A percentile compares a stretch with the other conserved stretches of the same genome.
Evolutionary conservation across 2,329 filamentous ascomycete species (phyloP).

Genomic region (Botryotinia narcissicola): DNA sequence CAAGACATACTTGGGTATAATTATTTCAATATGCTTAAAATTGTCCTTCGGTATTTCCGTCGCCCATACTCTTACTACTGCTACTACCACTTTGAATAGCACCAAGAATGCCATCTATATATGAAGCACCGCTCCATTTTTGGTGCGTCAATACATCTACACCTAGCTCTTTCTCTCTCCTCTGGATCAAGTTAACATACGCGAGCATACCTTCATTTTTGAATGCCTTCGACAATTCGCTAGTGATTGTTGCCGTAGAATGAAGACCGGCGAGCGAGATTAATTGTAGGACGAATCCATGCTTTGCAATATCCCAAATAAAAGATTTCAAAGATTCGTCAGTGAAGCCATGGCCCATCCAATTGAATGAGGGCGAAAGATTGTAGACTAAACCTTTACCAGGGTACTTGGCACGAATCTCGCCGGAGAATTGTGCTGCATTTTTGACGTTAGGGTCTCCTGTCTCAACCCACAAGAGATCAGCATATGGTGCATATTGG

Average conservation of each 20-base stretch:
- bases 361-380: constrained; percentile 95
- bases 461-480: constrained; percentile 96
- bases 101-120: constrained; percentile 87
- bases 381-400: constrained; percentile 95
- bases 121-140: constrained; percentile 60
- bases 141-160: constrained; percentile 43
- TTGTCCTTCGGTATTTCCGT: constrained; percentile 83
- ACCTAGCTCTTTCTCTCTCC: constrained; percentile 75
- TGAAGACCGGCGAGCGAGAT: constrained; percentile 66
- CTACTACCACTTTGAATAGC: constrained; percentile 90
- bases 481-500: constrained; percentile 86
- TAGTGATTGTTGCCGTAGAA: constrained; percentile 61
- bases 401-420: constrained; percentile 68
- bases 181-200: constrained; percentile 92
- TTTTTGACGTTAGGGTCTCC: constrained; percentile 81
- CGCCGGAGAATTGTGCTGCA: constrained; percentile 68
- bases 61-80: constrained; percentile 88
- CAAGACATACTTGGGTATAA: neutral
- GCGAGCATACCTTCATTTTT: constrained; percentile 93
- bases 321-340: constrained; percentile 82
- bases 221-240: constrained; percentile 77
- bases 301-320: constrained; percentile 91
- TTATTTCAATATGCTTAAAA: constrained; percentile 41
- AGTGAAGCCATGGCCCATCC: constrained; percentile 92
- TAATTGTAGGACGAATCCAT: constrained; percentile 73